Conservation (phyloP, 495 filamentous ascomycete species). For the Jackrogersella minutella region DNA sequence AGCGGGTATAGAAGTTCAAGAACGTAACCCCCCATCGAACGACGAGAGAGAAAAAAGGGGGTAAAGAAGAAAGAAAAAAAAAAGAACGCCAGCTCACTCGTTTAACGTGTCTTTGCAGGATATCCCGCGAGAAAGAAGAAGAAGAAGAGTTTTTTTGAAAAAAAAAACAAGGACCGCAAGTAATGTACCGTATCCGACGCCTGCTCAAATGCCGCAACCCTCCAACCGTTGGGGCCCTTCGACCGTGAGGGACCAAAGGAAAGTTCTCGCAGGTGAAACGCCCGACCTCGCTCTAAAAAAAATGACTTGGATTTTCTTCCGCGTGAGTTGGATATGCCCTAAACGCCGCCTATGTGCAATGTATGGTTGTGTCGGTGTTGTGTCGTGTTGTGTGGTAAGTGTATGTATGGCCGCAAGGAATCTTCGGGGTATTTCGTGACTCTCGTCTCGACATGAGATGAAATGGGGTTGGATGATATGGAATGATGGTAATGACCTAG, state of each 20-base stretch:
- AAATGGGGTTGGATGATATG: not conserved
- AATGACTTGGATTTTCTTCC: not conserved
- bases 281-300: constrained; percentile 4
- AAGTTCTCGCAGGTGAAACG: not conserved
- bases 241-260: not conserved
- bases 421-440: constrained; percentile 3
- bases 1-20: not conserved
- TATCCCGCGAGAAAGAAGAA: too few relatives aligned
- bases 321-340: constrained; percentile 6
- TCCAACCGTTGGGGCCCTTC: not conserved
- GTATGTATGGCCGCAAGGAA: constrained; percentile 4
- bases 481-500: not conserved
- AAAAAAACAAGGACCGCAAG: not conserved
- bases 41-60: not conserved
- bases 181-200: not conserved
- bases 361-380: constrained; percentile 1
- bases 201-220: constrained; percentile 3
- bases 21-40: not conserved
- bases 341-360: constrained; percentile 28
- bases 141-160: not conserved
- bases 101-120: too few relatives aligned
- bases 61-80: not conserved
- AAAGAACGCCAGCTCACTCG: not conserved
- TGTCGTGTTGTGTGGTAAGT: not conserved
- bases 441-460: not conserved